A percentile compares a stretch with the other conserved stretches of the same genome.
phyloP scores from a whole-genome alignment of 2,329 filamentous ascomycete species.

The Sphaerulina vaccinii region DNA sequence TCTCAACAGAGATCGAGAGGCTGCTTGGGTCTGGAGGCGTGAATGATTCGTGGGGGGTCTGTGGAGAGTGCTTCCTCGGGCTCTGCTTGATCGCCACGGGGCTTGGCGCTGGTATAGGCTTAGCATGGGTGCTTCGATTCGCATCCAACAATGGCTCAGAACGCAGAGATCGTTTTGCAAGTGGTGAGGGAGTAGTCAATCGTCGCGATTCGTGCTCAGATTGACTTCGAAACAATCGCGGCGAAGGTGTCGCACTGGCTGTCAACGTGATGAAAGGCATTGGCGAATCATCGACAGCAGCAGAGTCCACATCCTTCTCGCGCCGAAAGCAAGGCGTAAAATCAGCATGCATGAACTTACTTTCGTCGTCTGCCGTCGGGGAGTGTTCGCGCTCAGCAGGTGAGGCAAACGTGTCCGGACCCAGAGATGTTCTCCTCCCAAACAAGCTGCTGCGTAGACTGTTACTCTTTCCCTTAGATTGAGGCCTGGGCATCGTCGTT shows the following conservation, averaged over 20 bases:
- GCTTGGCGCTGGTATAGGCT: conserved; percentile 28
- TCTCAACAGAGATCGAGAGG: conserved; percentile 72
- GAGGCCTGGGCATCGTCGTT: conserved; percentile 45
- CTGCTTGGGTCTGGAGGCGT: conserved; percentile 77
- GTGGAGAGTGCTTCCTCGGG: conserved; percentile 40
- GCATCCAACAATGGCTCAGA: conserved; percentile 29
- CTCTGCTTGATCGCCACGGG: conserved; percentile 15
- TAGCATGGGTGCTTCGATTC: conserved; percentile 23
- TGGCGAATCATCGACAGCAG: conserved; percentile 28
- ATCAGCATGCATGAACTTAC: conserved; percentile 40
- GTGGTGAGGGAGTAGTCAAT: conserved; percentile 41
- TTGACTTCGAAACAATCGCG: conserved; percentile 41
- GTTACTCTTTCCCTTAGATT: conserved; percentile 53
- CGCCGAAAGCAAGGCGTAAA: conserved; percentile 29
- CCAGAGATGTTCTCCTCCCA: conserved; percentile 47
- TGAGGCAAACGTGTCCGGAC: conserved; percentile 48
- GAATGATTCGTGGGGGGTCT: conserved; percentile 74
- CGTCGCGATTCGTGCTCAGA: conserved; percentile 40
- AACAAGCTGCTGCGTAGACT: conserved; percentile 53
- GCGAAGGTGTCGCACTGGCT: conserved; percentile 35
- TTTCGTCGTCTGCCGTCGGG: conserved; percentile 30
- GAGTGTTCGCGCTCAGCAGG: conserved; percentile 37
- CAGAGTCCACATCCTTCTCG: conserved; percentile 25
- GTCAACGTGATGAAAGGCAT: conserved; percentile 39
- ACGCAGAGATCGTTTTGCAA: conserved; percentile 39